Evolutionary conservation across 768 basidiomycete genomes (phyloP).

Genomic region (Agrocybe praecox): DNA sequence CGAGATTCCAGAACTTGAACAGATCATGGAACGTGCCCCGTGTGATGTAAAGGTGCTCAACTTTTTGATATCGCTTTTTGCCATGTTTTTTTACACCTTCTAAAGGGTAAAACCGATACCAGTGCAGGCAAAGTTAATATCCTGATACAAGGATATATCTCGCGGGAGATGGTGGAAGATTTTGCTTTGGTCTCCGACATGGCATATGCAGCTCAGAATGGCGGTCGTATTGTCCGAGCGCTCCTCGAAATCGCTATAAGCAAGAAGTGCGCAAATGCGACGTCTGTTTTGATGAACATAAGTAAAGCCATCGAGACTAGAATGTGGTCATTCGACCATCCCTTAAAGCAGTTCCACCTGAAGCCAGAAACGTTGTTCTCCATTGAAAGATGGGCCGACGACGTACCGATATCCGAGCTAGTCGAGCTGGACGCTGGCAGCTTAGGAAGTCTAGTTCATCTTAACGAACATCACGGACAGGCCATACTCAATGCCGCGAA

Average conservation of each 20-base stretch:
- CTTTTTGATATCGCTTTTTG: no score
- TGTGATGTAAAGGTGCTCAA: slow-evolving; percentile 76
- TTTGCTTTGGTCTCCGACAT: slow-evolving; percentile 96
- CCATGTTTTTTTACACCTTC: neutral
- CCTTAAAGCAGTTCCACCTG: slow-evolving; percentile 79
- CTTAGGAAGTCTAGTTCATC: slow-evolving; percentile 78
- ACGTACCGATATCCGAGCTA: slow-evolving; percentile 75
- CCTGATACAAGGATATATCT: slow-evolving; percentile 89
- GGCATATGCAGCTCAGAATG: slow-evolving; percentile 93
- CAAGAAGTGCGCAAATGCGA: slow-evolving; percentile 86
- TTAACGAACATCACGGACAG: slow-evolving; percentile 84
- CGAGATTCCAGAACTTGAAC: slow-evolving; percentile 81
- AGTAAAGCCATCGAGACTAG: slow-evolving; percentile 93
- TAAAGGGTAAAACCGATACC: slow-evolving; percentile 57
- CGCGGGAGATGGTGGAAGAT: slow-evolving; percentile 79
- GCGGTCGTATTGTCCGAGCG: slow-evolving; percentile 91
- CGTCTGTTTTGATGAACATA: slow-evolving; percentile 80
- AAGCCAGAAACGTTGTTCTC: slow-evolving; percentile 79
- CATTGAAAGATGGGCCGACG: slow-evolving; percentile 80
- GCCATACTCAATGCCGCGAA: slow-evolving; percentile 80
- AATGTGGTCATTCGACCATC: slow-evolving; percentile 95
- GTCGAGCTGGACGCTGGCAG: slow-evolving; percentile 64
- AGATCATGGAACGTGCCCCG: slow-evolving; percentile 66
- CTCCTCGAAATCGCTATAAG: slow-evolving; percentile 94
- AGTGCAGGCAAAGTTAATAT: slow-evolving; percentile 90